Evolutionary conservation across 2,329 filamentous ascomycete species (phyloP), one percentile per base, ranked within the genome.

Genomic region (Alternaria solani): DNA sequence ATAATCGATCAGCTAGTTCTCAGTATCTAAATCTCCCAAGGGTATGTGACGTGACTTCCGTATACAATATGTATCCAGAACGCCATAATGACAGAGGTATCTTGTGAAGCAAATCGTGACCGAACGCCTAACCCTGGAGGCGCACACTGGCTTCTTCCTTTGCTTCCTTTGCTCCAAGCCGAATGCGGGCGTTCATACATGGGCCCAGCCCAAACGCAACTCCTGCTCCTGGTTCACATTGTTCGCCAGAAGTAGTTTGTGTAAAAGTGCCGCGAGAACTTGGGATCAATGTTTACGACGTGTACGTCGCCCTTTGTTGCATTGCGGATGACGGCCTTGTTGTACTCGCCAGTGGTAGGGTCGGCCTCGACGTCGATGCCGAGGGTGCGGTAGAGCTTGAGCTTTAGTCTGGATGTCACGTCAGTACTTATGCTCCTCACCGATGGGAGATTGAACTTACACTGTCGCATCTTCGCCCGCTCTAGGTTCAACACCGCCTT

Each of bases 161-260:
- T 9, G 4, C 9, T 11, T n/a, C n/a, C 23, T 14, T 28, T 14
- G 5, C 12, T 11, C 11, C 5, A 5, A 12, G 30, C 8, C 30
- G 9, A 5, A 34, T 34, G 32, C 32, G 4, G 5, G 12, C 11
- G 32, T 12, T 9, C 28, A 7, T 30, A 9, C 9, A 30, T 5
- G 14, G 18, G 7, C 12, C 8, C 25, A 30, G 51, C n/a, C 28
- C 36, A 20, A 20, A 18, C 32, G 12, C 18, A n/a, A 30, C 20
- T 32, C 2, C 0, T 7, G 25, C 43, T 14, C 7, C 18, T 12
- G 8, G 0, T 6, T 61, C 67, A 96, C 77, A 97, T 84, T 30
- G 89, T 94, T 72, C 93, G 86, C 95, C 95, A 99, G 75, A 98
- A 96, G 78, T 96, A 96, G 72, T 97, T 96, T 23, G 94, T 92